These are phyloP conservation scores for Zasmidium citrigriseum DNA, from an alignment of 2,329 filamentous ascomycete genomes.

Conservation along the genomic window DNA sequence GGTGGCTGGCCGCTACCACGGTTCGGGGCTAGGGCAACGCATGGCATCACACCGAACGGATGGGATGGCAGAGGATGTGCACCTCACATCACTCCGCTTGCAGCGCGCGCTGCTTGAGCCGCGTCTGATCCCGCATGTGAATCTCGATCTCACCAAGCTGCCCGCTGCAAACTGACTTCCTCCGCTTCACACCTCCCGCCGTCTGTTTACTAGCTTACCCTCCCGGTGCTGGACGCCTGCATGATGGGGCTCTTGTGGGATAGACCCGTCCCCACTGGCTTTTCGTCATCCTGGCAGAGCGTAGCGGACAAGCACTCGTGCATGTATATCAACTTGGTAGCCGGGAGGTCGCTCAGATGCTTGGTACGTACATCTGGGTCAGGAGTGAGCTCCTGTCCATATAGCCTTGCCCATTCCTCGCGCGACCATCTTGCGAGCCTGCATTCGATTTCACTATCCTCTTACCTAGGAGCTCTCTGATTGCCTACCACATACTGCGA, in stretches of 20 bases:
- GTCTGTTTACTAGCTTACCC: slow-evolving; percentile 20
- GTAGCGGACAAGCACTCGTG: slow-evolving; percentile 15
- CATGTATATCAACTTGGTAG: slow-evolving; percentile 19
- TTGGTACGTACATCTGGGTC: slow-evolving; percentile 9
- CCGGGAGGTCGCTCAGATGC: slow-evolving; percentile 11
- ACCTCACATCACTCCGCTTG: slow-evolving; percentile 18
- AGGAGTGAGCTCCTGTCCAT: slow-evolving; percentile 17
- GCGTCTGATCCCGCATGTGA: slow-evolving; percentile 19
- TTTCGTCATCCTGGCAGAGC: slow-evolving; percentile 26
- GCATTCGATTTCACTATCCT: not conserved
- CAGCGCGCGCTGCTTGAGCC: slow-evolving; percentile 13
- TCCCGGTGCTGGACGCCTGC: slow-evolving; percentile 18
- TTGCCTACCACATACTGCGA: not conserved
- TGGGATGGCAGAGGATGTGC: slow-evolving; percentile 6
- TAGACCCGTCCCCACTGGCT: slow-evolving; percentile 19
- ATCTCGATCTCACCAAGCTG: slow-evolving; percentile 24
- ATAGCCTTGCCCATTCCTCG: not conserved
- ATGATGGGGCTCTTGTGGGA: slow-evolving; percentile 21
- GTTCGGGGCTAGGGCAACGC: slow-evolving; percentile 10
- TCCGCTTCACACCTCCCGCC: slow-evolving; percentile 19
- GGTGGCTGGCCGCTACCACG: slow-evolving; percentile 14
- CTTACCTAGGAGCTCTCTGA: not conserved
- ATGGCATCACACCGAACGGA: slow-evolving; percentile 6
- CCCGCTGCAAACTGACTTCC: slow-evolving; percentile 19
- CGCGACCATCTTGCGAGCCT: not conserved